phyloP scores from a whole-genome alignment of 768 basidiomycete genomes.

The Boletus vermiculosoides region DNA sequence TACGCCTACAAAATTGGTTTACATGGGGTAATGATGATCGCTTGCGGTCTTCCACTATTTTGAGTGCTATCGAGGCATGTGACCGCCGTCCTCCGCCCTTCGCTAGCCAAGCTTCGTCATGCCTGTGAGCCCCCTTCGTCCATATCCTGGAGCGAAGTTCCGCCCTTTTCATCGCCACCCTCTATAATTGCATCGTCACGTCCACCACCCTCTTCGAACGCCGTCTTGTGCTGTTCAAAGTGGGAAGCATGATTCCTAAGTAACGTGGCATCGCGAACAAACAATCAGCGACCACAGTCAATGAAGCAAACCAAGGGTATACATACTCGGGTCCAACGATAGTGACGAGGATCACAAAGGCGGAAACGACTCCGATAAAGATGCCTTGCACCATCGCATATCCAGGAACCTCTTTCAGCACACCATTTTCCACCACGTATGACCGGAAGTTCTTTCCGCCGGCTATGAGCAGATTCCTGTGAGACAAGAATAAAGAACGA shows the following conservation, averaged over 20 bases:
- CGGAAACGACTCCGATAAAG: conserved; percentile 78
- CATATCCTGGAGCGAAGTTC: conserved; percentile 7
- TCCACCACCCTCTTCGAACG: conserved; percentile 73
- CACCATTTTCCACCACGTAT: conserved; percentile 43
- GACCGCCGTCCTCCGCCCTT: not conserved
- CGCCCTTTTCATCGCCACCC: conserved; percentile 20
- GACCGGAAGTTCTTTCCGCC: conserved; percentile 60
- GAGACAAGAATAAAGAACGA: not conserved
- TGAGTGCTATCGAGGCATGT: not conserved
- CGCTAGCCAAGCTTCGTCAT: not conserved
- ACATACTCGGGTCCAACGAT: conserved; percentile 78
- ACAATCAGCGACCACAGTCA: not conserved
- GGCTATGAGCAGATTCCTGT: conserved; percentile 34
- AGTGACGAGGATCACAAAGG: conserved; percentile 72
- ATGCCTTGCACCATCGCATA: conserved; percentile 84
- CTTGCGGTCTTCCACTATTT: not conserved
- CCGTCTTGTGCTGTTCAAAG: conserved; percentile 81
- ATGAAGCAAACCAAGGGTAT: not conserved
- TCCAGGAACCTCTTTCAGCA: conserved; percentile 47
- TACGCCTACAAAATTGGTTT: not conserved
- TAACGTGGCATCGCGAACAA: not conserved
- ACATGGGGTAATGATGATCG: too few relatives aligned
- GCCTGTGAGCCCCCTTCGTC: not conserved
- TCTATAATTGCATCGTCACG: conserved; percentile 42
- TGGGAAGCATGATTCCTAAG: conserved; percentile 70